Conservation (phyloP, 768 basidiomycete species). For the Leccinum rimulosum region DNA sequence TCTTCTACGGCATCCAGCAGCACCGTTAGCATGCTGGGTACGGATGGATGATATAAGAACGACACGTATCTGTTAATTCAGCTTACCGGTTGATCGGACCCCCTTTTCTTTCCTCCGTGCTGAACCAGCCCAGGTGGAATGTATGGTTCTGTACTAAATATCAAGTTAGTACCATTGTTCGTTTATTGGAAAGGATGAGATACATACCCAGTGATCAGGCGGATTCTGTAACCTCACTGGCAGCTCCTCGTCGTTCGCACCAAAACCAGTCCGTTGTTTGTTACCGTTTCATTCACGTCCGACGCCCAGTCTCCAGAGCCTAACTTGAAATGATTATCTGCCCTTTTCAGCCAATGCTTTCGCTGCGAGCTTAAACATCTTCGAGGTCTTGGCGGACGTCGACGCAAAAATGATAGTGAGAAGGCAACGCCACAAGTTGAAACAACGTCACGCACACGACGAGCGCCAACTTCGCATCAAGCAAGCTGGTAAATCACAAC, state of each 20-base stretch:
- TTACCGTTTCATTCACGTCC: slow-evolving; percentile 9
- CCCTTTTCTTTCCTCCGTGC: slow-evolving; percentile 40
- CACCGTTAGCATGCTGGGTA: slow-evolving; percentile 66
- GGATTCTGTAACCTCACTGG: background rate
- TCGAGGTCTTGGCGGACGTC: too few relatives aligned
- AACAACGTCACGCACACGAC: too few relatives aligned
- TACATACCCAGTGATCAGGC: slow-evolving; percentile 10
- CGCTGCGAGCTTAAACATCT: too few relatives aligned
- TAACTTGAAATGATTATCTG: too few relatives aligned
- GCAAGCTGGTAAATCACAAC: too few relatives aligned
- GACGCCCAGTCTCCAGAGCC: background rate
- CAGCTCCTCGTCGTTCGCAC: slow-evolving; percentile 3
- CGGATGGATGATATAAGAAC: background rate
- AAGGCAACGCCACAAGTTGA: too few relatives aligned
- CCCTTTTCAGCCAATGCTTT: too few relatives aligned
- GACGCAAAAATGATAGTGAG: too few relatives aligned
- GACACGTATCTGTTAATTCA: background rate
- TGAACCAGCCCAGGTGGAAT: slow-evolving; percentile 70
- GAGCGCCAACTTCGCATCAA: too few relatives aligned
- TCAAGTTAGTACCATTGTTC: background rate
- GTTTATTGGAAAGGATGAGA: slow-evolving; percentile 1
- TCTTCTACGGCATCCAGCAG: slow-evolving; percentile 65
- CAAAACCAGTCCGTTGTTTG: slow-evolving; percentile 40
- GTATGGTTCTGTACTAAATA: slow-evolving; percentile 47
- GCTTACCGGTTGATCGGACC: slow-evolving; percentile 79